Evolutionary conservation across 441 rosid species (phyloP), one percentile per base, ranked within the genome.

Genomic region (Hura crepitans): DNA sequence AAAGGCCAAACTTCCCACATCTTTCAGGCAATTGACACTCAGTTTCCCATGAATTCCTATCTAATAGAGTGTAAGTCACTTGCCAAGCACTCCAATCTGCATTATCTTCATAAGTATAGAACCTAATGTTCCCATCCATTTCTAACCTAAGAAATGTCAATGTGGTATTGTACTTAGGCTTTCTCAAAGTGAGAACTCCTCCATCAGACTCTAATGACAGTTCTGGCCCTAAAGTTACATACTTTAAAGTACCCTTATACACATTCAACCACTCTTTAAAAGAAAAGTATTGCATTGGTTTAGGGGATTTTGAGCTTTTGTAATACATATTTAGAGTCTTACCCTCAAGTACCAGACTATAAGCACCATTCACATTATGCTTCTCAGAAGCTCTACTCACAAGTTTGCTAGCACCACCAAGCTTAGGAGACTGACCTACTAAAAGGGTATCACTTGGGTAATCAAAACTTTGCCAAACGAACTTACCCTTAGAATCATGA

Each of bases 391-490:
- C 72, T 22, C 90, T 75, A 53, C 93, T 88, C 22, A 88, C 85
- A 10, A 88, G 89, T 71, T 82, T 88, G 47, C 75, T 73, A 0
- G 20, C 73, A 1, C 69, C 84, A 3, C 80, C 80, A 31, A 27
- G 57, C 46, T 60, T 69, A 8, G 87, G 82, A 1, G 90, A 84
- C 49, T 92, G 95, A 2, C 87, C 91, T 28, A 85, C 85, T 22
- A 90, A 81, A 35, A 90, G 89, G 8, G 95, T 85, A 50, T 92
- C 90, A 0, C 91, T 92, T 4, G 94, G 92, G n/a, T 68, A 72
- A 71, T 89, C 92, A 30, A 89, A 89, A 60, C 94, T 92, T 47
- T 89, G 90, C 96, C 94, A 88, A 5, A 89, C 2, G 15, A 82
- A 83, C 1, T 72, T 82, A 0, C 87, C 87, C 3, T 72, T 82